Conservation (phyloP, 768 basidiomycete species). For the Boletus insuetus region DNA sequence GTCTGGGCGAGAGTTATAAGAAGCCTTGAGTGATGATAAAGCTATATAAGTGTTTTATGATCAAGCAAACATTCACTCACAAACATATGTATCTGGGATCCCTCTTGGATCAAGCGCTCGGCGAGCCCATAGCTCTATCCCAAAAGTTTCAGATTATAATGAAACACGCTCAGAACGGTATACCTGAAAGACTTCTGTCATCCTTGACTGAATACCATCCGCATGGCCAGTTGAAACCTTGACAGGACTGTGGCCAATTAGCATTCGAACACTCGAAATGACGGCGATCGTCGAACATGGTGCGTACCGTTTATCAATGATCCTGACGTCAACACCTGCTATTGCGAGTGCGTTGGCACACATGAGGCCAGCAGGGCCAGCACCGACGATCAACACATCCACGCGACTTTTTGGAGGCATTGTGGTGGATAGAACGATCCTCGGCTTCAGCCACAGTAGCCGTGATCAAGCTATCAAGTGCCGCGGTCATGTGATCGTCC, state of each 20-base stretch:
- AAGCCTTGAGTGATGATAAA: background rate
- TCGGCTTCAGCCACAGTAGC: no score
- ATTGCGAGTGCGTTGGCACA: conserved; percentile 52
- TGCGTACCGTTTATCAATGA: conserved; percentile 45
- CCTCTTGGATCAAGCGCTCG: background rate
- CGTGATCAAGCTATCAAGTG: no score
- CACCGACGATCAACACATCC: conserved; percentile 49
- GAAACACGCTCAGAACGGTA: background rate
- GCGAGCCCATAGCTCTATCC: conserved; percentile 1
- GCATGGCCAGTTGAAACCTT: conserved; percentile 48
- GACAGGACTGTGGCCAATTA: conserved; percentile 30
- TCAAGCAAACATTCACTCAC: background rate
- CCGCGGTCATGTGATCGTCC: no score
- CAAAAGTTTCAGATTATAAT: background rate
- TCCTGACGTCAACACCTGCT: conserved; percentile 43
- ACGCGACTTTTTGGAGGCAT: conserved; percentile 32
- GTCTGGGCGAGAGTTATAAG: background rate
- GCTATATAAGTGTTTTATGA: background rate
- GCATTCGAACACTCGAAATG: background rate
- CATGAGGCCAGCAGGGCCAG: conserved; percentile 62
- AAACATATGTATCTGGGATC: background rate
- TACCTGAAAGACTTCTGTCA: background rate
- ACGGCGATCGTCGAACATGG: background rate
- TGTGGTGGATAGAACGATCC: background rate
- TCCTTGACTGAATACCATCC: conserved; percentile 37